These are phyloP conservation scores for Aspergillus mulundensis DNA, from an alignment of 495 filamentous ascomycete species.

Conservation along the genomic window DNA sequence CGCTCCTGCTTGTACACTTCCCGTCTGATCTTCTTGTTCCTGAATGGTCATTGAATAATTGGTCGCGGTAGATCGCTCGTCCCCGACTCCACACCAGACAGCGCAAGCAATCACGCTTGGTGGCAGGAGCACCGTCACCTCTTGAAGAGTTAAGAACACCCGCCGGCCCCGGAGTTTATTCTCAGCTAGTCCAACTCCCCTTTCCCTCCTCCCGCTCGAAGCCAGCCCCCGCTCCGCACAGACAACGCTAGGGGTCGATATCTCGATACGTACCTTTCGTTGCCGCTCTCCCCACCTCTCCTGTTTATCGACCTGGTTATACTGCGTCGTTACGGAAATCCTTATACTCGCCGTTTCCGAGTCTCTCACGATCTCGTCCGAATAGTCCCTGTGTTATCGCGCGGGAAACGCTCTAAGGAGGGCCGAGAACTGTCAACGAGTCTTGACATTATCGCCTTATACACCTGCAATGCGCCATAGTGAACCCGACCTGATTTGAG, in stretches of 20 bases:
- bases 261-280: constrained; percentile 3
- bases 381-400: not conserved
- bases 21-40: constrained; percentile 11
- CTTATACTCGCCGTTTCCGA: not conserved
- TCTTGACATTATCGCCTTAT: constrained; percentile 2
- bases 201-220: constrained; percentile 5
- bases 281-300: constrained; percentile 8
- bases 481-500: constrained; percentile 3
- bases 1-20: constrained; percentile 11
- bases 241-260: constrained; percentile 5
- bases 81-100: constrained; percentile 25
- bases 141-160: constrained; percentile 12
- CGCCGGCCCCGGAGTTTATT: constrained; percentile 11
- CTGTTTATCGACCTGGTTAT: not conserved
- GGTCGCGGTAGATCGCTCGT: constrained; percentile 27
- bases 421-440: not conserved
- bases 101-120: constrained; percentile 20
- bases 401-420: constrained; percentile 7
- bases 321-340: not conserved
- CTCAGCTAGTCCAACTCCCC: constrained; percentile 9
- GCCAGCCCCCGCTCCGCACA: constrained; percentile 1
- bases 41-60: constrained; percentile 27
- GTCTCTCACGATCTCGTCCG: not conserved
- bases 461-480: constrained; percentile 19
- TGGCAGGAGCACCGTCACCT: constrained; percentile 6